Evolutionary conservation across 1,284 basidiomycete genomes (phyloP), one percentile per base, ranked within the genome.

Genomic region (Athelia psychrophila): DNA sequence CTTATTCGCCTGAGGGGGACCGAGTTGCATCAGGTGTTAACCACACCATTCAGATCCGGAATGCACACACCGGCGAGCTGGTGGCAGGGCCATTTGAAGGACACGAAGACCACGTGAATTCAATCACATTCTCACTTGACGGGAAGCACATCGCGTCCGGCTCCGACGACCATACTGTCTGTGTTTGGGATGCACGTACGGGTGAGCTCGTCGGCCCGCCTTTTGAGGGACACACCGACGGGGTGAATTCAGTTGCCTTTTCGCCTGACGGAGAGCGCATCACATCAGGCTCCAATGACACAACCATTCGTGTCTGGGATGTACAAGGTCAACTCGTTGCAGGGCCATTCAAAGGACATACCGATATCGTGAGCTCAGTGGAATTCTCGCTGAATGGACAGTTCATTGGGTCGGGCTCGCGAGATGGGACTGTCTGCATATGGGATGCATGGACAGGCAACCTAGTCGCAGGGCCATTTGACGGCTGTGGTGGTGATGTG

Each of bases 401-500:
- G 33, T n/a, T 12, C 33, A 35, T 35, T 12, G 33, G 12, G n/a
- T 35, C 33, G n/a, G 33, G 33, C 33, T 35, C 12, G 10, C 12
- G 33, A 10, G 33, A 35, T 35, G 12, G n/a, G 12, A 35, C 33
- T n/a, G n/a, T 35, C n/a, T n/a, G 33, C 33, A 35, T 35, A 10
- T 35, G 33, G 33, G 33, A 35, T 35, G 10, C 33, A n/a, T 10
- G 33, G 33, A 35, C 33, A n/a, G n/a, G 33, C n/a, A 10, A 35
- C 12, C 12, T n/a, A 12, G 33, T 35, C n/a, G 33, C 33, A 35
- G 33, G 33, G 10, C 33, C 33, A 22, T 22, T 50, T 4, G 22
- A 40, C 16, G 53, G 48, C 16, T 50, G n/a, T n/a, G n/a, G 51
- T 22, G 51, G 44, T 18, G 3, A 13, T 20, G 55, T 56, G 20